phyloP scores from a whole-genome alignment of 306 rosid species.

The Gynostemma pentaphyllum region DNA sequence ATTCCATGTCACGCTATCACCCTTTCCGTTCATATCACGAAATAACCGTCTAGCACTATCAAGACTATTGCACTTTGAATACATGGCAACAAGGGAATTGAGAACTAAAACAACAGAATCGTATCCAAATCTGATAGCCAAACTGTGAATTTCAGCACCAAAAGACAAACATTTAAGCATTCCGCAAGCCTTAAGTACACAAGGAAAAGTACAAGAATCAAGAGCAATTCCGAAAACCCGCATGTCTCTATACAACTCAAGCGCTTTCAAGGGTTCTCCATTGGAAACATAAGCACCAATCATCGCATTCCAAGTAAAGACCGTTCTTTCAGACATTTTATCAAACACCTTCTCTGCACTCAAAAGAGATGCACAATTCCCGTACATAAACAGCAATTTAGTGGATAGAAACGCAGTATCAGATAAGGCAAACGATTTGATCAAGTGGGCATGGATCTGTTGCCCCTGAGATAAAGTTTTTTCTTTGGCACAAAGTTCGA shows the following conservation, averaged over 20 bases:
- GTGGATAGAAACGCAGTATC: conserved; percentile 40
- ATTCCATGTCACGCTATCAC: conserved; percentile 60
- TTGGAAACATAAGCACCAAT: conserved; percentile 49
- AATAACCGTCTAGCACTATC: conserved; percentile 40
- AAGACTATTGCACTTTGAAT: conserved; percentile 46
- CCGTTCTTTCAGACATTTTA: conserved; percentile 35
- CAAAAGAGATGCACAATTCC: conserved; percentile 35
- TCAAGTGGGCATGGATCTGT: conserved; percentile 52
- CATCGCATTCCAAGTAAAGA: conserved; percentile 73
- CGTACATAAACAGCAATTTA: conserved; percentile 52
- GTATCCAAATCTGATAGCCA: conserved; percentile 50
- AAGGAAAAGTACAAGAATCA: conserved; percentile 53
- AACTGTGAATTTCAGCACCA: conserved; percentile 55
- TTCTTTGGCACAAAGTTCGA: conserved; percentile 40
- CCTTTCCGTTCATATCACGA: conserved; percentile 28
- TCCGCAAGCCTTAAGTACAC: conserved; percentile 44
- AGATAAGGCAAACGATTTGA: conserved; percentile 19
- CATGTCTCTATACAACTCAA: conserved; percentile 45
- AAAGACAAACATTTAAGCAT: conserved; percentile 11
- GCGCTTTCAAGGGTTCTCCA: conserved; percentile 32
- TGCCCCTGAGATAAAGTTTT: conserved; percentile 41
- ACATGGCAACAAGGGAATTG: conserved; percentile 62
- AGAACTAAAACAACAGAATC: conserved; percentile 30
- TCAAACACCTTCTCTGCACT: conserved; percentile 46
- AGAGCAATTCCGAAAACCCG: conserved; percentile 25